Base-by-base conservation (phyloP, 2,329 filamentous ascomycete species). In the Zopfia rhizophila region DNA sequence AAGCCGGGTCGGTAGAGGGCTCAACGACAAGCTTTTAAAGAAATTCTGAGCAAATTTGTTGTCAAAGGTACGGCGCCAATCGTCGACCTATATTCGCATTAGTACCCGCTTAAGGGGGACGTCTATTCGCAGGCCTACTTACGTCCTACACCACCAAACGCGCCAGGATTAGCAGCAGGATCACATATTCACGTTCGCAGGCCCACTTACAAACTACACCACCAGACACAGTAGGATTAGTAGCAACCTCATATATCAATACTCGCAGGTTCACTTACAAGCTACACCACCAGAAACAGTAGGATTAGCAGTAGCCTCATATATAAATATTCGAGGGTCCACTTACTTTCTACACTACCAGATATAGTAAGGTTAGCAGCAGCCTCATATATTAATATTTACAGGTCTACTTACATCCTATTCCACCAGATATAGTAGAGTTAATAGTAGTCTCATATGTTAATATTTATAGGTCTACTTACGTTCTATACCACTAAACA, bases 401-500 rank as follows among this genome's bases (percentile, higher is more conserved):
- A 16, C 21, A 42, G 38, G 28, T 35, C 38, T 22, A 42, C 38
- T 35, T 40, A 40, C 38, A 19, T 13, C 7, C 38, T 40, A 40
- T 17, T 31, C 38, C 38, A 31, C 27, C 19, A 46, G 28, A 38
- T 21, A 42, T 23, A 38, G 13, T 12, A 38, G 24, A 14, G 38
- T 49, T 39, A 49, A 40, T 35, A 35, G 35, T 18, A 33, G 11
- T 33, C 33, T 37, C 37, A 17, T 17, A 31, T 31, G 31, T 29
- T 14, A 40, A 19, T 17, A 31, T 40, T 40, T 12, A 13, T 23
- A 37, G 39, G 38, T 35, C 14, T 43, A 31, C 48, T 51, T 37
- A 50, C 46, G 14, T 37, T 12, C 46, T 50, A 50, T 30, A 38
- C 30, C 35, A 45, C 36, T 29, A n/a, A n/a, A n/a, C n/a, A n/a